Conservation (phyloP, 1,284 basidiomycete species). For the Ustilago nuda region DNA sequence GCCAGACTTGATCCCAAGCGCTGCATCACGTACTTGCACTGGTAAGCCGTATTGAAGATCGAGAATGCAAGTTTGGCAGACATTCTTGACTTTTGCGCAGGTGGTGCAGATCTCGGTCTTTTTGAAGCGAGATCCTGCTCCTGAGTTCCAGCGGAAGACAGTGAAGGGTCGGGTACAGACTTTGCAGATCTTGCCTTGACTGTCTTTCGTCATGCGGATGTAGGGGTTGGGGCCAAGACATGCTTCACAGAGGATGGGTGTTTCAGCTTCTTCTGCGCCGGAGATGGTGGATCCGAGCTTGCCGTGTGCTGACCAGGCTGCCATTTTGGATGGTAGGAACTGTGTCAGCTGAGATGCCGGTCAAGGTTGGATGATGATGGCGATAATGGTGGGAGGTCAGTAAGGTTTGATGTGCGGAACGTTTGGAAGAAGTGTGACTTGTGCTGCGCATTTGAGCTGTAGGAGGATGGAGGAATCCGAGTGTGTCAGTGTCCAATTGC, state of each 20-base stretch:
- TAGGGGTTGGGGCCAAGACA: conserved; percentile 71
- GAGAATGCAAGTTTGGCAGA: conserved; percentile 96
- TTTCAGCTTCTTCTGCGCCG: conserved; percentile 81
- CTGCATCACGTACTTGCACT: conserved; percentile 96
- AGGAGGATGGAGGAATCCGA: conserved; percentile 21
- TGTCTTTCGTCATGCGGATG: conserved; percentile 84
- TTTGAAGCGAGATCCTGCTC: conserved; percentile 90
- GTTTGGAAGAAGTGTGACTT: neutral
- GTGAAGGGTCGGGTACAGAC: conserved; percentile 92
- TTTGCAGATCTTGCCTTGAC: conserved; percentile 87
- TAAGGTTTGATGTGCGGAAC: neutral
- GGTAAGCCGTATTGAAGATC: conserved; percentile 94
- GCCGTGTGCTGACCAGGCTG: conserved; percentile 30
- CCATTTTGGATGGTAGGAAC: conserved; percentile 9
- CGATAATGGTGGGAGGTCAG: neutral
- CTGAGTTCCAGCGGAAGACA: conserved; percentile 98
- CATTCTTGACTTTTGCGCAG: conserved; percentile 98
- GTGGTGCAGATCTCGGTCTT: conserved; percentile 98
- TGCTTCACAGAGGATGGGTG: conserved; percentile 78
- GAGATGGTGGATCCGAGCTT: conserved; percentile 27
- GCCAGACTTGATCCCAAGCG: conserved; percentile 84
- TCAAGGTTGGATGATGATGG: neutral
- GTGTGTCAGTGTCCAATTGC: neutral
- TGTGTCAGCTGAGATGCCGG: neutral
- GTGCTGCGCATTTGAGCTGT: conserved; percentile 12